Conservation (phyloP, 2,329 filamentous ascomycete species). For the Pseudocercospora eumusae region DNA sequence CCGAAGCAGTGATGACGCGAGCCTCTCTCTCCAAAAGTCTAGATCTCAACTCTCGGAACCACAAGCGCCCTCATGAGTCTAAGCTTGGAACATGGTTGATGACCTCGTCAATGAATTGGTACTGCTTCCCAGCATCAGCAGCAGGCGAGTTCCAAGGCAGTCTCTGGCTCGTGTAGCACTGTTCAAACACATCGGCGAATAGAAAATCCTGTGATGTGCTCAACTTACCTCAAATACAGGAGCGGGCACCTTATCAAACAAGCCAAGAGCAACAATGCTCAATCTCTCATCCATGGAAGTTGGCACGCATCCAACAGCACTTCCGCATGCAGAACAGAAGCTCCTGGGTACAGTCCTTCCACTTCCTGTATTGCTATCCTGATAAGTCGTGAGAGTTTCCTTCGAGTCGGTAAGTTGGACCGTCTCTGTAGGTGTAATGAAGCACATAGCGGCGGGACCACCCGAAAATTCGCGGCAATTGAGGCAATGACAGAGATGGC, state of each 20-base stretch:
- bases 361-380: conserved; percentile 22
- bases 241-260: conserved; percentile 24
- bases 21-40: not conserved
- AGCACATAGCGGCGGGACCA: conserved; percentile 13
- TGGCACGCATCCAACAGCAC: conserved; percentile 18
- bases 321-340: conserved; percentile 28
- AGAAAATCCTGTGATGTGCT: too few relatives aligned
- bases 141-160: conserved; percentile 3
- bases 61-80: not conserved
- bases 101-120: conserved; percentile 1
- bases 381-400: conserved; percentile 19
- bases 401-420: conserved; percentile 22
- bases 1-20: not conserved
- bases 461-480: conserved; percentile 49
- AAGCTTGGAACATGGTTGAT: not conserved
- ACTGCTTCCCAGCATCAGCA: conserved; percentile 4
- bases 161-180: conserved; percentile 4
- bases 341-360: conserved; percentile 21
- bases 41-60: too few relatives aligned
- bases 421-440: conserved; percentile 17
- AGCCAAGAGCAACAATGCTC: conserved; percentile 22
- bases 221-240: conserved; percentile 24
- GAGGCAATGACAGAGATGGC: conserved; percentile 49
- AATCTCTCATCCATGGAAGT: conserved; percentile 5
- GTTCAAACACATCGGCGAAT: not conserved